Conservation (phyloP, 2,329 filamentous ascomycete species). For the Dothistroma septosporum region DNA sequence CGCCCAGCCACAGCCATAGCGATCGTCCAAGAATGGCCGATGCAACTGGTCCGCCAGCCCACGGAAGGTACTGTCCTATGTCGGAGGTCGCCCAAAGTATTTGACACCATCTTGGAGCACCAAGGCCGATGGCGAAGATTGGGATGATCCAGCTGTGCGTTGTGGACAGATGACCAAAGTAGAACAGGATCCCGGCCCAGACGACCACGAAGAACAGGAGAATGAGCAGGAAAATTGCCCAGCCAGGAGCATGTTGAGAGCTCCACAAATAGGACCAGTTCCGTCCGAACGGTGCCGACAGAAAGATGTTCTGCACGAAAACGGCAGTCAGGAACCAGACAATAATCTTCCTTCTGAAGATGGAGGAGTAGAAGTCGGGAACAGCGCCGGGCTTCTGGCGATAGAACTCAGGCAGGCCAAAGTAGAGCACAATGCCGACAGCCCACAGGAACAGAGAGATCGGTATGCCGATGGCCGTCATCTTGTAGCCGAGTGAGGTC, state of each 20-base stretch:
- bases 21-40: slow-evolving; percentile 55
- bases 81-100: slow-evolving; percentile 62
- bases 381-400: slow-evolving; percentile 60
- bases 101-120: slow-evolving; percentile 63
- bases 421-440: slow-evolving; percentile 53
- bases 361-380: slow-evolving; percentile 61
- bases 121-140: slow-evolving; percentile 63
- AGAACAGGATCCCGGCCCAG: slow-evolving; percentile 52
- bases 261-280: slow-evolving; percentile 64
- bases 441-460: slow-evolving; percentile 56
- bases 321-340: slow-evolving; percentile 64
- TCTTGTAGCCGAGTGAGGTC: slow-evolving; percentile 21
- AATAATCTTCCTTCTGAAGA: slow-evolving; percentile 60
- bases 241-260: slow-evolving; percentile 53
- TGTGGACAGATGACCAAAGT: slow-evolving; percentile 54
- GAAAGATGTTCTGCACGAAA: slow-evolving; percentile 63
- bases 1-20: slow-evolving; percentile 64
- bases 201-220: slow-evolving; percentile 52
- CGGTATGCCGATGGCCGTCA: slow-evolving; percentile 54
- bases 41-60: slow-evolving; percentile 53
- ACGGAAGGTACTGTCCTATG: slow-evolving; percentile 60
- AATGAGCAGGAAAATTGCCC: slow-evolving; percentile 56
- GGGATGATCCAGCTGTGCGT: slow-evolving; percentile 64
- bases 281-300: slow-evolving; percentile 61
- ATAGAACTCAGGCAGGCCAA: slow-evolving; percentile 65